Percentiles rank a stretch among this genome's conserved stretches.
These are phyloP conservation scores for Alternaria metachromatica DNA, from an alignment of 2,329 filamentous ascomycete species.

Conservation along the genomic window DNA sequence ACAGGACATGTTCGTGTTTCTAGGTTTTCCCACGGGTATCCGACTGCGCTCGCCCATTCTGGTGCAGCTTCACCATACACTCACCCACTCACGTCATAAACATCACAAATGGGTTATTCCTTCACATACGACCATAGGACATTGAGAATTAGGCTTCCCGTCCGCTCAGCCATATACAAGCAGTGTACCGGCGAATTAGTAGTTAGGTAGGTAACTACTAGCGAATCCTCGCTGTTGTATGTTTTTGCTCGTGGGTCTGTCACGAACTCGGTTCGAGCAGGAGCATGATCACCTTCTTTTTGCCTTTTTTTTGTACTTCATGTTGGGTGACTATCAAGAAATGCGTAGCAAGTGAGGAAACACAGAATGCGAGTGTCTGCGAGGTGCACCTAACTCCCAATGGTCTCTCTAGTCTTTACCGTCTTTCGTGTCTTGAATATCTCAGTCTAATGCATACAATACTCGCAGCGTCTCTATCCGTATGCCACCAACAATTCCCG, in stretches of 20 bases:
- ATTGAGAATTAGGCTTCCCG: too few relatives aligned
- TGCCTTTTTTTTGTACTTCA: not conserved
- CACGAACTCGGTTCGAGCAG: not conserved
- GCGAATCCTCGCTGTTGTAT: not conserved
- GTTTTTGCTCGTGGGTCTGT: not conserved
- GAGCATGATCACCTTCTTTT: not conserved
- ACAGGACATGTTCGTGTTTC: not conserved
- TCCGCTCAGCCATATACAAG: too few relatives aligned
- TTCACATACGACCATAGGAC: too few relatives aligned
- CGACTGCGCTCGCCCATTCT: too few relatives aligned
- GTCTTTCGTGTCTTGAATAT: not conserved
- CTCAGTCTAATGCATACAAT: not conserved
- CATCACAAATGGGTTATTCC: too few relatives aligned
- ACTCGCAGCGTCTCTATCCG: not conserved
- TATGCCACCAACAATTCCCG: not conserved
- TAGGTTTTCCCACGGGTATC: too few relatives aligned
- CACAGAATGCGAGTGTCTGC: not conserved
- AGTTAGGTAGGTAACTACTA: too few relatives aligned
- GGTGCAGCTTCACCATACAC: too few relatives aligned
- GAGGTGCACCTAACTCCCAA: fast-evolving
- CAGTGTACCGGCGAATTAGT: too few relatives aligned
- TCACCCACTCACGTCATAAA: too few relatives aligned
- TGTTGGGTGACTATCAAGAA: not conserved
- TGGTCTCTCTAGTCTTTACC: fast-evolving
- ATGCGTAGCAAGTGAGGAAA: not conserved